Evolutionary conservation across 805 yeast genomes (phyloP), one percentile per base, ranked within the genome.

Genomic region (Kluyveromyces nonfermentans): DNA sequence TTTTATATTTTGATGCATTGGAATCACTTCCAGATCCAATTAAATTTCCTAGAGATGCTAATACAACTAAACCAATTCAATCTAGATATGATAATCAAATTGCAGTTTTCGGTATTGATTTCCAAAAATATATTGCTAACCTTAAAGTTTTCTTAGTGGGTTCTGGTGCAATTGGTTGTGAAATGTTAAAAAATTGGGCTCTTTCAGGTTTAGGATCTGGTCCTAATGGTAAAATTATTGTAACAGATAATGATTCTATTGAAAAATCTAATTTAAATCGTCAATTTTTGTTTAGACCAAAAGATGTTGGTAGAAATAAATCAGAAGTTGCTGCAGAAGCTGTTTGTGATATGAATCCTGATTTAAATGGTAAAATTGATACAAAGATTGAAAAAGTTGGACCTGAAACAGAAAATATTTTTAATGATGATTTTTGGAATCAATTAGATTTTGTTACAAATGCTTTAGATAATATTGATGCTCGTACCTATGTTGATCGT

Each of bases 141-240:
- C 69, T 84, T 50, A 82, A 78, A 57, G 87, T 89, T 3, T 90
- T 93, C 64, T 71, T 93, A 52, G 98, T 93, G 34, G 98, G 98
- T 37, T 74, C 97, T 1, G 98, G 98, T 62, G 98, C 98, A 16
- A 93, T 93, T 70, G 98, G 98, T 33, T 93, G 98, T 70, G 98
- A 93, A 68, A 90, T 93, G 89, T 73, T 93, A 57, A 93, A 93
- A 68, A 89, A 87, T 60, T 93, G 97, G 97, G 96, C 98, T 5
- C 75, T 93, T 75, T 74, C 89, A 77, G 98, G 98, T 37, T 69
- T 93, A 42, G 97, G 95, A 31, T 74, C 95, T 19, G 97, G 97
- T 35, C 86, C 89, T 33, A 65, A 83, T 3, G 98, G 98, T 56
- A 75, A 78, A 55, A 85, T 93, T 47, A 67, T 69, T 42, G 82